A percentile compares a stretch with the other conserved stretches of the same genome.
phyloP scores from a whole-genome alignment of 2,329 filamentous ascomycete genomes.

The Neonectria hederae region DNA sequence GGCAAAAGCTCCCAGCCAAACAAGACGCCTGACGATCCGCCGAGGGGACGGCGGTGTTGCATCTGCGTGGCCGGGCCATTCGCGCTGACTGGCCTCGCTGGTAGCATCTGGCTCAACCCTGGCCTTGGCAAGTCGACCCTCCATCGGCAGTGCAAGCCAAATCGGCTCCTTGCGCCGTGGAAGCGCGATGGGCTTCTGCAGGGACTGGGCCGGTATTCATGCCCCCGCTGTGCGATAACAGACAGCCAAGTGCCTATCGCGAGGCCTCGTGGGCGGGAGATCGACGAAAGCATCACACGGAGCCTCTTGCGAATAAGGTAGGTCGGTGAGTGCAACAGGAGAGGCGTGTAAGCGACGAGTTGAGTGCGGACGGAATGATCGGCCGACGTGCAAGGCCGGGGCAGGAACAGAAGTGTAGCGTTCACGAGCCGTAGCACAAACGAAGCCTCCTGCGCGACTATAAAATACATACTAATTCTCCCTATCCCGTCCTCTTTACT shows the following conservation, averaged over 20 bases:
- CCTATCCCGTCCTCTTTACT: neutral
- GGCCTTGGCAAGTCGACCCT: constrained; percentile 9
- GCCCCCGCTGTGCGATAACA: constrained; percentile 10
- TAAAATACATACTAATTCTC: neutral
- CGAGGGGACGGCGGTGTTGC: constrained; percentile 8
- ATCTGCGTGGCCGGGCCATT: constrained; percentile 14
- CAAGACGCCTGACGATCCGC: constrained; percentile 1
- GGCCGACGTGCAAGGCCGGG: neutral
- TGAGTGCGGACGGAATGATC: neutral
- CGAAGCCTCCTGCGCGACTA: neutral
- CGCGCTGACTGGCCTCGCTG: constrained; percentile 8
- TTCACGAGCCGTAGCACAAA: neutral
- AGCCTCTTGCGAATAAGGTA: constrained; percentile 14
- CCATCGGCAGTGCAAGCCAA: constrained; percentile 18
- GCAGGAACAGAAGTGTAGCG: neutral
- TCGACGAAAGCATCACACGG: constrained; percentile 14
- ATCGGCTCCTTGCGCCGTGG: constrained; percentile 8
- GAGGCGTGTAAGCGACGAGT: constrained; percentile 2
- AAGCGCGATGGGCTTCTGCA: neutral
- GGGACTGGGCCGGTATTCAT: neutral
- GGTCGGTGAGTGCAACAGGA: constrained; percentile 22
- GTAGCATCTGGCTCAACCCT: neutral
- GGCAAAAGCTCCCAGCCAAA: constrained; percentile 6
- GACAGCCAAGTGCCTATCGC: constrained; percentile 21
- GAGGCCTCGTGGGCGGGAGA: constrained; percentile 14